Percentiles rank a stretch among this genome's conserved stretches.
Evolutionary conservation across 305 asterid species (phyloP).

Genomic region (Ilex paraguariensis): DNA sequence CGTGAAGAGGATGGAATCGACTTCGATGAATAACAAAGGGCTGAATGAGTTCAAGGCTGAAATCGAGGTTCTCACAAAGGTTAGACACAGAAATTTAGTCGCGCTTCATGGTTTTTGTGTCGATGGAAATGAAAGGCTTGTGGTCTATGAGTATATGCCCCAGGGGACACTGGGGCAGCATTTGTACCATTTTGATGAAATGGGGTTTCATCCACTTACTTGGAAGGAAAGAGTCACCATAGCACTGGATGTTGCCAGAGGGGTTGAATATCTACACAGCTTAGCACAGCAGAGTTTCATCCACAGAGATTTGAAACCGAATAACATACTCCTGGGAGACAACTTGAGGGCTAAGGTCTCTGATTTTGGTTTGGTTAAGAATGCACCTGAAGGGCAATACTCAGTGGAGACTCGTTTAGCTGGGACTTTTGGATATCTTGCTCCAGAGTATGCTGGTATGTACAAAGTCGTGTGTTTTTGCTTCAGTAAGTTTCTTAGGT

Average conservation of each 20-base stretch:
- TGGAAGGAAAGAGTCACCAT: conserved; percentile 67
- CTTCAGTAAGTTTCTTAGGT: background rate
- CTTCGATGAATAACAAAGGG: conserved; percentile 35
- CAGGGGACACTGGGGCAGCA: conserved; percentile 64
- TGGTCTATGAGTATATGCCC: conserved; percentile 89
- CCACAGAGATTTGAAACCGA: conserved; percentile 84
- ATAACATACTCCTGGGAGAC: conserved; percentile 75
- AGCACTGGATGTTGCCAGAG: conserved; percentile 81
- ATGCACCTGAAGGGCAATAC: conserved; percentile 52
- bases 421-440: conserved; percentile 93
- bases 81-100: conserved; percentile 67
- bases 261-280: conserved; percentile 79
- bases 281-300: conserved; percentile 71
- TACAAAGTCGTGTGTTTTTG: background rate
- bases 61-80: conserved; percentile 72
- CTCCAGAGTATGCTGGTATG: conserved; percentile 88
- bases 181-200: conserved; percentile 35
- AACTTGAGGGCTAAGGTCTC: conserved; percentile 88
- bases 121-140: conserved; percentile 57
- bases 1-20: conserved; percentile 79
- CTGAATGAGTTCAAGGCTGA: conserved; percentile 65
- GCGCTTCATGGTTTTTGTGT: conserved; percentile 72
- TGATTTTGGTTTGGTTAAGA: conserved; percentile 81
- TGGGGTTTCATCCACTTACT: conserved; percentile 25
- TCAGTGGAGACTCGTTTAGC: conserved; percentile 72